These are phyloP conservation scores for Dipteronia dyeriana DNA, from an alignment of 345 rosid species.

Conservation along the genomic window DNA sequence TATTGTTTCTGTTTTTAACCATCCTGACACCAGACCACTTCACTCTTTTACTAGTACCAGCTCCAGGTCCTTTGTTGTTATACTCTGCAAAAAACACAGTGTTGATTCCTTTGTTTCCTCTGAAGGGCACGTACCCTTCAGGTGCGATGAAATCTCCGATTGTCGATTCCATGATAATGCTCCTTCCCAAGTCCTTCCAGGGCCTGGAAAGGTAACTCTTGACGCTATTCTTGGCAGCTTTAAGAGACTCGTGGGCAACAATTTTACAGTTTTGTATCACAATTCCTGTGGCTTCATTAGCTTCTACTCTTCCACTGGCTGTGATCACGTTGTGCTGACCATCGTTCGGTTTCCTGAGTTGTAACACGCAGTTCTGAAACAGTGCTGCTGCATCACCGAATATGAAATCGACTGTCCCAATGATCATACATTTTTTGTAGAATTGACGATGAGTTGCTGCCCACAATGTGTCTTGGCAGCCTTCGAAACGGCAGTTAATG, in stretches of 20 bases:
- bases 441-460: constrained; percentile 82
- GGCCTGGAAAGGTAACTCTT: constrained; percentile 83
- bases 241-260: constrained; percentile 44
- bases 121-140: constrained; percentile 71
- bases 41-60: constrained; percentile 50
- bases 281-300: constrained; percentile 64
- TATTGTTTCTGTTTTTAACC: constrained; percentile 41
- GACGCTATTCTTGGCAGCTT: constrained; percentile 36
- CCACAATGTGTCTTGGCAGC: constrained; percentile 70
- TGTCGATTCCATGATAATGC: constrained; percentile 68
- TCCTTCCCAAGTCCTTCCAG: constrained; percentile 68
- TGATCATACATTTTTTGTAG: constrained; percentile 65
- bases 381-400: constrained; percentile 83
- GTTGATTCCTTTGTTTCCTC: constrained; percentile 47
- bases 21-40: constrained; percentile 72
- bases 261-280: constrained; percentile 74
- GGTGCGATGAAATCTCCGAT: constrained; percentile 71
- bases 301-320: constrained; percentile 66
- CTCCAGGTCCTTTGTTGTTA: constrained; percentile 62
- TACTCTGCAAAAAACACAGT: constrained; percentile 72
- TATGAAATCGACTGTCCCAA: constrained; percentile 81
- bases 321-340: constrained; percentile 64
- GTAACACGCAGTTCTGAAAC: constrained; percentile 73
- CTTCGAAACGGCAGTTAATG: constrained; percentile 77
- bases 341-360: constrained; percentile 52